These are phyloP conservation scores for Calocera viscosa DNA, from an alignment of 768 basidiomycete species.

Conservation along the genomic window DNA sequence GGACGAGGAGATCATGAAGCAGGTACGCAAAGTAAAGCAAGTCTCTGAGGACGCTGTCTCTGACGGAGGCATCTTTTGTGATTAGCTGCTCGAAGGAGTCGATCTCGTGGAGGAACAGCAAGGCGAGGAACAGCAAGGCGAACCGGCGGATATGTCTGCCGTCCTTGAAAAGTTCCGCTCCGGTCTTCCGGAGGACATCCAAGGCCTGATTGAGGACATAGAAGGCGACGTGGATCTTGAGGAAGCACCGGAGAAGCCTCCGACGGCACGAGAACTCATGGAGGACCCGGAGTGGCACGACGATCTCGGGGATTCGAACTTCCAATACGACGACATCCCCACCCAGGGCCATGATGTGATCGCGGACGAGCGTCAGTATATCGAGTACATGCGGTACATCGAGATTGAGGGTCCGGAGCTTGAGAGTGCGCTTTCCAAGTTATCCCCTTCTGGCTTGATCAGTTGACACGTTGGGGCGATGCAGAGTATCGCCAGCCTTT, in stretches of 20 bases:
- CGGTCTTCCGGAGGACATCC: too few relatives aligned
- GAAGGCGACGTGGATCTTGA: neutral
- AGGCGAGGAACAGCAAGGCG: neutral
- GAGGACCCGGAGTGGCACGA: neutral
- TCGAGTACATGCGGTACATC: conserved; percentile 72
- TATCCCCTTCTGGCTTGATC: conserved; percentile 13
- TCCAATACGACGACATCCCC: conserved; percentile 48
- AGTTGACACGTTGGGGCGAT: conserved; percentile 11
- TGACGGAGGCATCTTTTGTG: too few relatives aligned
- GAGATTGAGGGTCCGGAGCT: conserved; percentile 82
- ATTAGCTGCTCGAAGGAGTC: too few relatives aligned
- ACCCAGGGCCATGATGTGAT: conserved; percentile 59
- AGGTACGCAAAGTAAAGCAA: too few relatives aligned
- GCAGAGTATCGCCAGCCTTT: conserved; percentile 60
- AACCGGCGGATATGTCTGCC: too few relatives aligned
- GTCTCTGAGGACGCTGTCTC: too few relatives aligned
- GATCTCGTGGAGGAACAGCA: too few relatives aligned
- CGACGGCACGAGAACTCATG: neutral
- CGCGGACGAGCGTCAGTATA: conserved; percentile 55
- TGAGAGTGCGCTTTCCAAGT: conserved; percentile 44
- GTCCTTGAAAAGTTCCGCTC: too few relatives aligned
- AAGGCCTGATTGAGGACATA: neutral
- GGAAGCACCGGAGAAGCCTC: neutral
- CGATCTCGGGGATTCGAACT: conserved; percentile 20
- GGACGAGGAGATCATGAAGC: neutral